Conservation (phyloP, 306 rosid genomes). For the Gastrolobium villosum region DNA sequence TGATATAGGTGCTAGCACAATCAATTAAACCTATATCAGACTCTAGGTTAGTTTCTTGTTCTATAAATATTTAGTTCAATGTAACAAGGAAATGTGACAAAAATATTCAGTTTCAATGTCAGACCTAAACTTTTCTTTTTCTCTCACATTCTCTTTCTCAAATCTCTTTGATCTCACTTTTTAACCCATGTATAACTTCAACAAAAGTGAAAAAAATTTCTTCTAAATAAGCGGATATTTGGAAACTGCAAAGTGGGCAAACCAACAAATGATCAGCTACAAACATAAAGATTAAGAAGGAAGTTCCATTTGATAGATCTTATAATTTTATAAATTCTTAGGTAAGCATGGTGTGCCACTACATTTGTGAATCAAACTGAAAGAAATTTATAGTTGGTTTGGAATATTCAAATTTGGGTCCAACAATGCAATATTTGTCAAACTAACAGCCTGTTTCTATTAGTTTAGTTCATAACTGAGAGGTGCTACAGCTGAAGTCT, state of each 20-base stretch:
- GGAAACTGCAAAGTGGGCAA: conserved; percentile 12
- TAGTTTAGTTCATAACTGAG: conserved; percentile 12
- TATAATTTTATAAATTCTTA: background rate
- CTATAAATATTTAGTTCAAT: too few relatives aligned
- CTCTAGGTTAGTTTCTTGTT: too few relatives aligned
- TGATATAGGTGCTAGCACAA: too few relatives aligned
- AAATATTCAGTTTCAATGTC: too few relatives aligned
- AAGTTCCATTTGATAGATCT: conserved; percentile 10
- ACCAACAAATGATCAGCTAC: background rate
- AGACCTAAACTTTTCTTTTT: too few relatives aligned
- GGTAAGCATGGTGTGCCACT: background rate
- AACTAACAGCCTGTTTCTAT: conserved; percentile 12
- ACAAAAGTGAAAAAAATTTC: too few relatives aligned
- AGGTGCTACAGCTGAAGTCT: background rate
- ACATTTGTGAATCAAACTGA: conserved; percentile 24
- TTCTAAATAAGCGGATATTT: background rate
- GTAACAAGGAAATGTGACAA: too few relatives aligned
- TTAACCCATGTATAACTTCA: too few relatives aligned
- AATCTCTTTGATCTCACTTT: too few relatives aligned
- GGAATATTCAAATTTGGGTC: conserved; percentile 26
- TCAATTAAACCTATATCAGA: too few relatives aligned
- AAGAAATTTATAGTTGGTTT: conserved; percentile 15
- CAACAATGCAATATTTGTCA: conserved; percentile 27
- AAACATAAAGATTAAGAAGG: conserved; percentile 23
- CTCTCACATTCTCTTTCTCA: too few relatives aligned